Base-by-base conservation (phyloP, 805 yeast genomes). In the Ogataea corticis region DNA sequence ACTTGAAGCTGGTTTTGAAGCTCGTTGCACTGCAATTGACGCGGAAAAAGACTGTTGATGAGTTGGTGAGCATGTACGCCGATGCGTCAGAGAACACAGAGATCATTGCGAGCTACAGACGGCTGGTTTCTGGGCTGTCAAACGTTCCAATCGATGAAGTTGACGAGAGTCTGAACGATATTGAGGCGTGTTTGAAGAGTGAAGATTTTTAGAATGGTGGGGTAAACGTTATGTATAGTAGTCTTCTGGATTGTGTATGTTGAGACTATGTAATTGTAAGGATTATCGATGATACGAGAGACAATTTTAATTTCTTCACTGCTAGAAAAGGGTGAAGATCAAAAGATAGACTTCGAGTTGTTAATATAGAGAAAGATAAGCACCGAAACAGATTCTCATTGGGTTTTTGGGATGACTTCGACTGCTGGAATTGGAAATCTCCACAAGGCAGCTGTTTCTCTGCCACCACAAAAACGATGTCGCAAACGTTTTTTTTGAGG, bases 101-200 rank as follows among this genome's bases (percentile, higher is more conserved):
- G 18, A 80, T 76, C 54, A 82, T 85, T 67, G 79, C 78, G 56
- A 82, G 82, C 55, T 86, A 84, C 67, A 69, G 88, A 51, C 75
- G 82, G 54, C 72, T 85, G 60, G 83, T 85, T 38, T 76, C 88
- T 44, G 75, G 78, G 41, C 79, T 88, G 51, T 83, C 90, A 39
- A 87, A 82, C 34, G 76, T 86, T 45, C 78, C 79, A 10, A 74
- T 82, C 17, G 78, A 77, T 51, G 87, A 84, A 53, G 85, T 85
- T 33, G 88, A 83, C 58, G 77, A 75, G 37, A 76, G 82, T 50
- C 68, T 85, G 42, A 85, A 83, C 57, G 85, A 82, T 7, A 80
- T 85, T 32, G 69, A 63, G 45, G 63, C 62, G 16, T 62, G 67
- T 38, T 46, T 61, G 48, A 55, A 51, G 31, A 36, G 49, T n/a